Base-by-base conservation (phyloP, 495 filamentous ascomycete genomes). In the Penicillium cataractarum region DNA sequence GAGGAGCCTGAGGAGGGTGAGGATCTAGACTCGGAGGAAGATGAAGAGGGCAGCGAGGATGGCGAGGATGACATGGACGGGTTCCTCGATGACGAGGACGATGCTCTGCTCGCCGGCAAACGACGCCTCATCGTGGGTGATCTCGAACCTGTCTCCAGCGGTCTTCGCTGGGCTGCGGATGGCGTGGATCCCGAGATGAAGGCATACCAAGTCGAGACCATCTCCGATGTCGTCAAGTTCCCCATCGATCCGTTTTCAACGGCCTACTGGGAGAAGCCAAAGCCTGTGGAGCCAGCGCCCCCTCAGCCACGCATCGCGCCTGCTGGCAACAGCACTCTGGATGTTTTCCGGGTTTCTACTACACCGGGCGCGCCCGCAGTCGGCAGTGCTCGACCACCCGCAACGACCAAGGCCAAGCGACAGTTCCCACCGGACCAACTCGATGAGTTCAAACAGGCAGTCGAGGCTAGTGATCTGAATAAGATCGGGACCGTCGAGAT, bases 241-340 rank as follows among this genome's bases (percentile, higher is more conserved):
- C 83, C 86, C 37, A 96, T 99, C 67, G 87, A 99, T 62, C 95
- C 95, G 0, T 96, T 92, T 69, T 92, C 91, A 0, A 87, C 84
- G 1, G 73, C 74, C 4, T 97, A 98, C 77, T 98, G 95, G 95
- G 81, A 78, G 17, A 79, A 74, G 39, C 82, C 67, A 40, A 76
- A 72, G 57, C 60, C 44, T 13, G 39, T 62, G 10, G 56, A 58
- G 29, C 22, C 61, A 10, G 27, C 17, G 15, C 55, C 65, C 8
- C 49, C 53, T 0, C 69, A 66, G 8, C 58, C 59, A 5, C 22
- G 61, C 17, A 66, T 61, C 21, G 44, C 12, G 5, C 35, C 53
- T 4, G 1, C 55, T 13, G n/a, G n/a, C 7, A 58, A 61, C 10
- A 62, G 70, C 24, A 73, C 65, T 2, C 66, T 76, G 6, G 67